Conservation (phyloP, 176 grass and related monocot species). For the Oryza punctata region DNA sequence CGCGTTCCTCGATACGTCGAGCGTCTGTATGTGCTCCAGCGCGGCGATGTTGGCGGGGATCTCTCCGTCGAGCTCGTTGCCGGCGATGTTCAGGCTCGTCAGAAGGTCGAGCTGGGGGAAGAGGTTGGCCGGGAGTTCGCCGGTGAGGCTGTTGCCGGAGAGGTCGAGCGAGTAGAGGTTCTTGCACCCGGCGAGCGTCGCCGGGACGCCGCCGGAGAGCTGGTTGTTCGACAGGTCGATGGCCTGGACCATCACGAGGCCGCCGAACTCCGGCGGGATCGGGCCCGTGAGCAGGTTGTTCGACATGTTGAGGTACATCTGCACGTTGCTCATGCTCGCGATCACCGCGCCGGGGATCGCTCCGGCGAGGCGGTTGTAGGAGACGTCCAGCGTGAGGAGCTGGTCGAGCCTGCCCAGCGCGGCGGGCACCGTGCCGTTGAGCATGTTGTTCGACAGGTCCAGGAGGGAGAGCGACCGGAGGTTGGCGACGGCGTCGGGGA, state of each 20-base stretch:
- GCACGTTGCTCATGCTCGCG: slow-evolving; percentile 51
- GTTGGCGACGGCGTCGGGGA: slow-evolving; percentile 60
- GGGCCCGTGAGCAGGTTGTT: slow-evolving; percentile 55
- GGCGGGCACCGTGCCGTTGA: slow-evolving; percentile 65
- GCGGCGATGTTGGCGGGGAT: slow-evolving; percentile 46
- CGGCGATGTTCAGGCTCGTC: slow-evolving; percentile 69
- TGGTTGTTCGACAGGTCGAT: slow-evolving; percentile 79
- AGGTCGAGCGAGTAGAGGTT: slow-evolving; percentile 75
- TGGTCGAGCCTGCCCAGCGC: slow-evolving; percentile 42
- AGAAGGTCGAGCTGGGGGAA: slow-evolving; percentile 80
- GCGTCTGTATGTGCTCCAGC: slow-evolving; percentile 47
- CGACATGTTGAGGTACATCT: slow-evolving; percentile 72
- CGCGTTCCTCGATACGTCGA: slow-evolving; percentile 77
- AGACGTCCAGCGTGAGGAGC: slow-evolving; percentile 74
- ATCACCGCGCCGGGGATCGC: slow-evolving; percentile 55
- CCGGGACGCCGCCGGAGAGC: slow-evolving; percentile 68
- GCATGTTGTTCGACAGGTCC: slow-evolving; percentile 62
- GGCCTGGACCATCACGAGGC: slow-evolving; percentile 66
- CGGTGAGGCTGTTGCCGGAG: slow-evolving; percentile 64
- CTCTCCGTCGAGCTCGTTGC: slow-evolving; percentile 67
- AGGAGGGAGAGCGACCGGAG: slow-evolving; percentile 62
- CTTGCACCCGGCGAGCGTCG: slow-evolving; percentile 65
- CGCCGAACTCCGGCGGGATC: slow-evolving; percentile 65
- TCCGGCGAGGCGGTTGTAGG: slow-evolving; percentile 66
- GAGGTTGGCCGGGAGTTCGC: slow-evolving; percentile 42